Conservation (phyloP, 1,139 yeast genomes). For the Suhomyces atakaporum region DNA sequence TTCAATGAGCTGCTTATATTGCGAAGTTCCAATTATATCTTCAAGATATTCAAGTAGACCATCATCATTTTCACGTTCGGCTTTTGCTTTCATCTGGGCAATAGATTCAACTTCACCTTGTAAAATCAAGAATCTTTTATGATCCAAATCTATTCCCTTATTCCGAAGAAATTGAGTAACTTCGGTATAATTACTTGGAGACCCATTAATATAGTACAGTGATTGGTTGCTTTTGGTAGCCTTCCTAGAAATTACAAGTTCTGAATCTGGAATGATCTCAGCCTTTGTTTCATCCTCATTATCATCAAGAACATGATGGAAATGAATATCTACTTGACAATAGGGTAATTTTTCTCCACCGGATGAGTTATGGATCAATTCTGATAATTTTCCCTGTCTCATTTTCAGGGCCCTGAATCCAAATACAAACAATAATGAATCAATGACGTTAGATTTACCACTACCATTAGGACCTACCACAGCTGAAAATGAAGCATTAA, state of each 20-base stretch:
- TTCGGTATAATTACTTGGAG: constrained; percentile 70
- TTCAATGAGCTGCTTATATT: constrained; percentile 77
- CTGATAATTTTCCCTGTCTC: constrained; percentile 93
- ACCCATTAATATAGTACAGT: constrained; percentile 72
- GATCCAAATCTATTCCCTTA: constrained; percentile 94
- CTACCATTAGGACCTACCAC: constrained; percentile 99
- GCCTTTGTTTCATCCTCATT: constrained; percentile 37
- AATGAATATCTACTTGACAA: constrained; percentile 94
- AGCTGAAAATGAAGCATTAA: constrained; percentile 89
- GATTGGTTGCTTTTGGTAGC: constrained; percentile 80
- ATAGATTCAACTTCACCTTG: constrained; percentile 99
- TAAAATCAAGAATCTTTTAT: constrained; percentile 86
- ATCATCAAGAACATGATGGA: constrained; percentile 73
- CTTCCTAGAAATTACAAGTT: constrained; percentile 72
- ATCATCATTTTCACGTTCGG: constrained; percentile 89
- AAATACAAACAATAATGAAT: constrained; percentile 91
- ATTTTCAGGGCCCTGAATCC: constrained; percentile 96
- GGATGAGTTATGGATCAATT: constrained; percentile 86
- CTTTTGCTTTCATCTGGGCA: constrained; percentile 98
- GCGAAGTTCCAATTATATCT: constrained; percentile 93
- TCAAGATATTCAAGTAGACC: constrained; percentile 92
- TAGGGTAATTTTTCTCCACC: constrained; percentile 62
- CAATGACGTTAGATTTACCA: constrained; percentile 96
- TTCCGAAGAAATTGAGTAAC: constrained; percentile 74
- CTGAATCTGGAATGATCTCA: constrained; percentile 53